A percentile compares a stretch with the other conserved stretches of the same genome.
These are phyloP conservation scores for Polygonum aviculare DNA, from an alignment of 148 eudicot species.

Conservation along the genomic window DNA sequence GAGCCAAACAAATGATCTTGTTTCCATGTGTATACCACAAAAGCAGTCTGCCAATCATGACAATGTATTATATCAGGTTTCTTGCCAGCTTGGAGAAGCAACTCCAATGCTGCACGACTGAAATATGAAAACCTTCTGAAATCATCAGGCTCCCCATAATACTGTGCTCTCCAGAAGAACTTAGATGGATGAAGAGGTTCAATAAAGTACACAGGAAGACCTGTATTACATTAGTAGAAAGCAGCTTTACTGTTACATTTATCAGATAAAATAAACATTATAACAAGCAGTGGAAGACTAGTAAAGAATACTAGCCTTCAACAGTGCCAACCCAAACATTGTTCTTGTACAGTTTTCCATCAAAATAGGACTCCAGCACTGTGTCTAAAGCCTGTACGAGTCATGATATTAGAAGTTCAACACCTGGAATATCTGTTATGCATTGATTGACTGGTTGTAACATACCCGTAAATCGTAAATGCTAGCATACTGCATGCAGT, in stretches of 20 bases:
- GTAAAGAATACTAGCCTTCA: conserved; percentile 51
- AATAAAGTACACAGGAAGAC: conserved; percentile 95
- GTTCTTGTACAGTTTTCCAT: conserved; percentile 64
- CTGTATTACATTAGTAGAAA: conserved; percentile 29
- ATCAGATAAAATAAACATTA: neutral
- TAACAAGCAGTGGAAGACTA: neutral
- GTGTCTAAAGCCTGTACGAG: conserved; percentile 61
- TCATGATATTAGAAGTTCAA: conserved; percentile 9
- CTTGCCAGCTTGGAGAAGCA: conserved; percentile 79
- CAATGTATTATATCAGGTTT: conserved; percentile 95
- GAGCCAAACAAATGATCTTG: neutral
- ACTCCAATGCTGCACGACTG: conserved; percentile 93
- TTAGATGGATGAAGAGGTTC: conserved; percentile 87
- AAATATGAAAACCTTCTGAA: conserved; percentile 90
- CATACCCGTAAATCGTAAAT: conserved; percentile 67
- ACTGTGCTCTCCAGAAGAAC: conserved; percentile 88
- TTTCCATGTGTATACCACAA: conserved; percentile 44
- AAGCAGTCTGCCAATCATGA: conserved; percentile 99
- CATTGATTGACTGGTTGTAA: neutral
- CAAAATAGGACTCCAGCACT: conserved; percentile 82
- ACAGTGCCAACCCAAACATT: conserved; percentile 91
- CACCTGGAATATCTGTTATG: neutral
- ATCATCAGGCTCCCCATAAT: conserved; percentile 95
- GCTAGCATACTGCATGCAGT: conserved; percentile 75
- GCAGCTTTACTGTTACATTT: conserved; percentile 1